Conservation (phyloP, 805 yeast species). For the Wickerhamiella azymoides region DNA sequence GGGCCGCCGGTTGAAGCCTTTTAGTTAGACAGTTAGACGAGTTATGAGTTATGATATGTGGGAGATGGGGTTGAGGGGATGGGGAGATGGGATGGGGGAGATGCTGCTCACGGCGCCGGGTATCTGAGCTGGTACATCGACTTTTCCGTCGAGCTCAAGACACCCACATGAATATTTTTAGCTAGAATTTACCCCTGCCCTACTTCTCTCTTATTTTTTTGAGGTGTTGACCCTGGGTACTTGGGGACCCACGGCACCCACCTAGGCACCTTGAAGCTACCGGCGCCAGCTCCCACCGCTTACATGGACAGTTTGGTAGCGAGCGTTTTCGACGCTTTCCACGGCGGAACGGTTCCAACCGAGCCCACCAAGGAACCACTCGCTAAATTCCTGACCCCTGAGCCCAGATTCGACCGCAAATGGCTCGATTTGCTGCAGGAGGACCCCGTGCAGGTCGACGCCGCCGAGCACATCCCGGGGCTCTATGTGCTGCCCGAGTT, state of each 20-base stretch:
- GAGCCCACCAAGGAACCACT: slow-evolving; percentile 17
- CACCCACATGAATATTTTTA: too few species aligned
- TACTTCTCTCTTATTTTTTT: too few species aligned
- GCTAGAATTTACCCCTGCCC: too few species aligned
- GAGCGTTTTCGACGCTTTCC: slow-evolving; percentile 2
- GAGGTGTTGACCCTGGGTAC: too few species aligned
- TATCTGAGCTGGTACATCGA: too few species aligned
- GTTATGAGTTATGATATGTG: too few species aligned
- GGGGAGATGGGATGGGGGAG: too few species aligned
- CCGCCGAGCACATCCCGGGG: slow-evolving; percentile 30
- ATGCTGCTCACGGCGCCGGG: too few species aligned
- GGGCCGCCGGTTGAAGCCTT: slow-evolving; percentile 68
- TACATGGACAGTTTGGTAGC: slow-evolving; percentile 1
- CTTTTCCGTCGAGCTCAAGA: too few species aligned
- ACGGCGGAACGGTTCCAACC: not conserved
- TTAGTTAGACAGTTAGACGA: slow-evolving; percentile 1
- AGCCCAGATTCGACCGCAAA: slow-evolving; percentile 49
- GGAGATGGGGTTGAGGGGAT: too few species aligned
- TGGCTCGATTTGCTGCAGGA: slow-evolving; percentile 57
- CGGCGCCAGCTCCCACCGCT: not conserved
- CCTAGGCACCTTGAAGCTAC: too few species aligned
- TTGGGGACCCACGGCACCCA: not conserved
- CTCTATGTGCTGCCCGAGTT: slow-evolving; percentile 47
- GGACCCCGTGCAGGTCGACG: slow-evolving; percentile 20
- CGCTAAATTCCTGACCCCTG: slow-evolving; percentile 46